Evolutionary conservation across 192 early-diverging fungal species (phyloP), one percentile per base, ranked within the genome.

Genomic region (Entomortierella beljakovae): DNA sequence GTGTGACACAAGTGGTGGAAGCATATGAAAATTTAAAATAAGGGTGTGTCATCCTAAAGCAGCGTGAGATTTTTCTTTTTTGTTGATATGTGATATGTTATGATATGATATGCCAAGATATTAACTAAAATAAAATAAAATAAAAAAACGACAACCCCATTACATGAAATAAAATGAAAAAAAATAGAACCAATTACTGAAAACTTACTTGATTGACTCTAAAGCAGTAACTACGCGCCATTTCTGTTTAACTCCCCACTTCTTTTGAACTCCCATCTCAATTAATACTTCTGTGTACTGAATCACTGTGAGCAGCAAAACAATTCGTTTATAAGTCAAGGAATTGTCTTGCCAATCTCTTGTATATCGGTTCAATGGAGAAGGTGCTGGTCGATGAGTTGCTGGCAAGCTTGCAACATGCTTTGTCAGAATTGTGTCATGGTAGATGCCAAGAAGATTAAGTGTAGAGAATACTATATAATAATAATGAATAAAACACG

Each of bases 401-500:
- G 68, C 61, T 9, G 81, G 66, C 56, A 82, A 38, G 62, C 83
- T 74, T 1, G 64, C 65, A 4, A 86, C 82, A 59, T 86, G 86
- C 48, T 73, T 70, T 43, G 70, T 75, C 58, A 95, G 82, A 48
- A 99, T 90, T 20, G 91, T 84, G 80, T 99, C 95, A 82, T 97
- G 94, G 85, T 94, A 93, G 23, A 95, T 82, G 53, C 91, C 90
- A 33, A 98, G 81, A 34, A 97, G 80, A 80, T 92, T 93, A 16
- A 96, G 83, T 0, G 88, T 79, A 18, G 94, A 89, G 83, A 92
- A 95, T 29, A 97, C 91, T 94, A 68, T 23, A 28, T 22, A 31
- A 70, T 3, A 28, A 23, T 18, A 13, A 59, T 22, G n/a, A n/a
- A n/a, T n/a, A n/a, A n/a, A n/a, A n/a, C n/a, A n/a, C n/a, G n/a